These are phyloP conservation scores for Hansenula sp. DNA, from an alignment of 1,139 yeast genomes.

Conservation along the genomic window DNA sequence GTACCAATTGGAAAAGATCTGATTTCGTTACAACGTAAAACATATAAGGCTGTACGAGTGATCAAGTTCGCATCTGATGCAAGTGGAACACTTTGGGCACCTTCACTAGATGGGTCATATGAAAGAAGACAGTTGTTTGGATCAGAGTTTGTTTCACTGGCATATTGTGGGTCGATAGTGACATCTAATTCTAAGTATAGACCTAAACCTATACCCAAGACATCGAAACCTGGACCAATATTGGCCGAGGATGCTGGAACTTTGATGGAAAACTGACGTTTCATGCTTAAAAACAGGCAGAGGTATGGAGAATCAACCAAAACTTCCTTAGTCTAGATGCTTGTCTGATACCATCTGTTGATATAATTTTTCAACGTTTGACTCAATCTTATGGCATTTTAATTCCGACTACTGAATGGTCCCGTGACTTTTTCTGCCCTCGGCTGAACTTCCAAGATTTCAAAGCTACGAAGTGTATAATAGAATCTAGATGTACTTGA, in stretches of 20 bases:
- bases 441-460: too few species aligned
- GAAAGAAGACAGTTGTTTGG: conserved; percentile 65
- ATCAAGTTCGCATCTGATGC: conserved; percentile 75
- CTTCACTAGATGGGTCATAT: conserved; percentile 69
- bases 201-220: conserved; percentile 82
- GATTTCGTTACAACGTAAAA: conserved; percentile 76
- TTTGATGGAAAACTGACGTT: conserved; percentile 49
- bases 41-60: conserved; percentile 89
- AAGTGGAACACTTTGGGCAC: conserved; percentile 75
- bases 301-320: too few species aligned
- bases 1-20: conserved; percentile 80
- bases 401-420: not conserved
- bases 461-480: too few species aligned
- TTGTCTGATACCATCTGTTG: not conserved
- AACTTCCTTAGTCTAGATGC: not conserved
- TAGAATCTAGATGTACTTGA: too few species aligned
- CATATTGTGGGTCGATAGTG: conserved; percentile 46
- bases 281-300: conserved; percentile 19
- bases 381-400: too few species aligned
- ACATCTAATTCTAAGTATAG: conserved; percentile 70
- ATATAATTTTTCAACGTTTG: not conserved
- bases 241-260: conserved; percentile 98
- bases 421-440: too few species aligned
- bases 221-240: conserved; percentile 98
- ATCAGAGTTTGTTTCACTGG: conserved; percentile 46